Evolutionary conservation across 2,329 filamentous ascomycete genomes (phyloP), one percentile per base, ranked within the genome.

Genomic region (Aspergillus glaucus): DNA sequence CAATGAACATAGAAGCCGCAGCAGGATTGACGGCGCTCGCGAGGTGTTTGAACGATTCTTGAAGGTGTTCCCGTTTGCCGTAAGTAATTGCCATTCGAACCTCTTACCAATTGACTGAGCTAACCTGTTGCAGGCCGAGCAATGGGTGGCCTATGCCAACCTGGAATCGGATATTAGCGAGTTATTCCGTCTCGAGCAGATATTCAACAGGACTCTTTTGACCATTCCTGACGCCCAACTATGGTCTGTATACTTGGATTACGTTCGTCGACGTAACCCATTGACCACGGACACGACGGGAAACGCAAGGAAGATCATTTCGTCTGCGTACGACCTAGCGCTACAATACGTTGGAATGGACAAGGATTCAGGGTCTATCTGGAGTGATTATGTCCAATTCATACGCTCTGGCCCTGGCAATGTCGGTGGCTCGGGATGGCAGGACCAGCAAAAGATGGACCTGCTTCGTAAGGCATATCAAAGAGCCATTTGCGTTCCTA

Each of bases 361-460:
- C 70, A 87, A 90, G 62, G 89, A 95, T 62, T 86, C 91, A 9
- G 92, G 90, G 32, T 81, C 79, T 55, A 85, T 98, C 49, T 98
- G 93, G 93, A 82, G 86, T 51, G 93, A 98, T 57, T 97, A 97
- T 62, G 85, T 98, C 52, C 84, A 93, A 57, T 96, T 98, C 64
- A 82, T 97, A 68, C 91, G 90, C 64, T 87, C 82, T 36, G 88
- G 87, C 0, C 93, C 93, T 1, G 93, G 93, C 5, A 83, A 83
- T 50, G 81, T 93, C 50, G 92, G 91, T 22, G 93, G 92, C 40
- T 85, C 79, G 50, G 85, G 82, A 50, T 98, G 93, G 94, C 91
- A 97, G 69, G 93, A 97, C 64, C 87, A 92, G 70, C 93, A 97
- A 65, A 98, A 98, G 76, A 95, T 95, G 86, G 93, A 98, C 61